Conservation (phyloP, 2,329 filamentous ascomycete genomes). For the Neofusicoccum sp. region DNA sequence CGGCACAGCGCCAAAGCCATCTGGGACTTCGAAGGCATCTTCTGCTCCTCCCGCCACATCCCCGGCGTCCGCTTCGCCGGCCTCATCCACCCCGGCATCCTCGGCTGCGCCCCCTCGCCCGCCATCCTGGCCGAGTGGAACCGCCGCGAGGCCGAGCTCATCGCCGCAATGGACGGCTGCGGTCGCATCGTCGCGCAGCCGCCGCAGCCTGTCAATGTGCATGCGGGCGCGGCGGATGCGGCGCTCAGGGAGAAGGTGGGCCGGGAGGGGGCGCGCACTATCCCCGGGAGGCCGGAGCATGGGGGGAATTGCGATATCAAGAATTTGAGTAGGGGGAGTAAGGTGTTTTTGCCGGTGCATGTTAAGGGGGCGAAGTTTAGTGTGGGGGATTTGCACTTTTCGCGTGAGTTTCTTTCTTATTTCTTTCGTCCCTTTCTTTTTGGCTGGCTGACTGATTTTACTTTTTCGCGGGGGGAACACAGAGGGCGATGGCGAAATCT, state of each 20-base stretch:
- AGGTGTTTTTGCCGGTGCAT: slow-evolving; percentile 86
- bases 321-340: slow-evolving; percentile 76
- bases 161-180: slow-evolving; percentile 66
- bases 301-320: slow-evolving; percentile 94
- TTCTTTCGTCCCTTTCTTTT: too few species aligned
- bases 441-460: too few species aligned
- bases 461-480: not conserved
- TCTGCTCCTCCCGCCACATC: slow-evolving; percentile 78
- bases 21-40: slow-evolving; percentile 77
- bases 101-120: slow-evolving; percentile 82
- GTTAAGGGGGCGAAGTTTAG: slow-evolving; percentile 86
- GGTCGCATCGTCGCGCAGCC: slow-evolving; percentile 75
- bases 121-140: slow-evolving; percentile 84
- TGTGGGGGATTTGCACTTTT: slow-evolving; percentile 87
- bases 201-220: slow-evolving; percentile 70
- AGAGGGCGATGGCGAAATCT: slow-evolving; percentile 89
- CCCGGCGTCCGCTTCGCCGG: slow-evolving; percentile 81
- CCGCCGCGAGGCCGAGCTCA: slow-evolving; percentile 76
- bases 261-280: slow-evolving; percentile 78
- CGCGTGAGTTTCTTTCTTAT: slow-evolving; percentile 56
- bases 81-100: slow-evolving; percentile 87
- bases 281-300: slow-evolving; percentile 82
- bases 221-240: slow-evolving; percentile 67
- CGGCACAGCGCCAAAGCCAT: slow-evolving; percentile 67
- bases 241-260: slow-evolving; percentile 68